Evolutionary conservation across 768 basidiomycete species (phyloP), one percentile per base, ranked within the genome.

Genomic region (Tricholoma matsutake): DNA sequence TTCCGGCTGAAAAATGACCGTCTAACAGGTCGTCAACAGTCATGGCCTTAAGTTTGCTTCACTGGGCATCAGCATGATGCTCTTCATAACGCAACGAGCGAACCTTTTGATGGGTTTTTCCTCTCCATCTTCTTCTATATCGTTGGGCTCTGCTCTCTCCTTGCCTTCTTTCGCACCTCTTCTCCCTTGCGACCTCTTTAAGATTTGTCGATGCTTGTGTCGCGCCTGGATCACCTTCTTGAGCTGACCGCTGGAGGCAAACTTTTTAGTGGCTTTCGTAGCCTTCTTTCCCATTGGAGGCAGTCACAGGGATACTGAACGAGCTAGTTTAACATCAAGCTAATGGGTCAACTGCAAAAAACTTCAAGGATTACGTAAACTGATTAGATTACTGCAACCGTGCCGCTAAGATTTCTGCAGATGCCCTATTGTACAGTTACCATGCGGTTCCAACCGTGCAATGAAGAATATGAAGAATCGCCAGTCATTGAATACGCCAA

Each of bases 141-240:
- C 63, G 10, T 71, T 58, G 13, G 53, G 41, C 14, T 56, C 55
- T 18, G 61, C 43, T 41, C 65, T 63, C 43, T 69, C 65, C 58
- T 82, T 73, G 32, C 69, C 69, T 63, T 70, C 76, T 63, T 76
- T 81, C 65, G 71, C 66, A 59, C 78, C 78, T 65, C 81, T 83
- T 64, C 89, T 82, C 43, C 81, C 79, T 69, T 91, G 83, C 29
- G 85, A 79, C 72, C 88, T 87, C 74, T 88, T 90, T 67, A 85
- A 83, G 63, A 85, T 77, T 68, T 92, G 83, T 68, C 94, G 88
- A 67, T 88, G 85, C 67, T 93, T 91, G 60, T 87, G 84, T n/a
- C 96, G 81, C 5, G 87, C 83, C 67, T 92, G 82, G 55, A 98
- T 97, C 18, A 86, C 85, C 65, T 92, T 89, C 69, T 93, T 92